Conservation (phyloP, 495 filamentous ascomycete genomes). For the Neurospora sp. region DNA sequence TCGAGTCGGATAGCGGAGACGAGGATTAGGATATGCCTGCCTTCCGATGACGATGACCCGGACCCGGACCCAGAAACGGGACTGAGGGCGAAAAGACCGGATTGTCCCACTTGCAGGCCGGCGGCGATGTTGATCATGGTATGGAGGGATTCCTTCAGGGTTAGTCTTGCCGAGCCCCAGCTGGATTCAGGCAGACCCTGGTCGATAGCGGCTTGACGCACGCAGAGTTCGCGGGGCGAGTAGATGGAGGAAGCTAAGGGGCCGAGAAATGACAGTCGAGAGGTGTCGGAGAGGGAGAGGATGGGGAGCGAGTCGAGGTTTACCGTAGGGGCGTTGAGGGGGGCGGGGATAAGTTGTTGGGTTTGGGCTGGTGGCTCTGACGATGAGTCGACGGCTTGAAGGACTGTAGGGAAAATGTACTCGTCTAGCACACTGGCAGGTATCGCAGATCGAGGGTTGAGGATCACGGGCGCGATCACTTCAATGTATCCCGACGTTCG, state of each 20-base stretch:
- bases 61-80: conserved; percentile 4
- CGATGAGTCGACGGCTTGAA: background rate
- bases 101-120: conserved; percentile 28
- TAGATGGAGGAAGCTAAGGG: conserved; percentile 26
- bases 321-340: conserved; percentile 31
- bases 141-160: conserved; percentile 41
- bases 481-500: conserved; percentile 39
- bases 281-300: conserved; percentile 20
- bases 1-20: conserved; percentile 32
- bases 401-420: conserved; percentile 22
- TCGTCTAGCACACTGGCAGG: conserved; percentile 10
- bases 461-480: conserved; percentile 19
- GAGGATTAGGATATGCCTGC: conserved; percentile 31
- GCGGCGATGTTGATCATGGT: conserved; percentile 34
- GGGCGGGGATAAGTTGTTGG: conserved; percentile 9
- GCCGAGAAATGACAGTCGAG: conserved; percentile 24
- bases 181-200: background rate
- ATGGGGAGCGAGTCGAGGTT: conserved; percentile 34
- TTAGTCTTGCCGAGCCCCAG: conserved; percentile 18
- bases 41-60: background rate
- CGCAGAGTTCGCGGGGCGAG: conserved; percentile 29
- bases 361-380: background rate
- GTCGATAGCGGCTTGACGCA: conserved; percentile 8
- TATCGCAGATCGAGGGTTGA: background rate
- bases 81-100: conserved; percentile 28